Evolutionary conservation across 345 rosid species (phyloP).

Genomic region (Hibiscus syriacus): DNA sequence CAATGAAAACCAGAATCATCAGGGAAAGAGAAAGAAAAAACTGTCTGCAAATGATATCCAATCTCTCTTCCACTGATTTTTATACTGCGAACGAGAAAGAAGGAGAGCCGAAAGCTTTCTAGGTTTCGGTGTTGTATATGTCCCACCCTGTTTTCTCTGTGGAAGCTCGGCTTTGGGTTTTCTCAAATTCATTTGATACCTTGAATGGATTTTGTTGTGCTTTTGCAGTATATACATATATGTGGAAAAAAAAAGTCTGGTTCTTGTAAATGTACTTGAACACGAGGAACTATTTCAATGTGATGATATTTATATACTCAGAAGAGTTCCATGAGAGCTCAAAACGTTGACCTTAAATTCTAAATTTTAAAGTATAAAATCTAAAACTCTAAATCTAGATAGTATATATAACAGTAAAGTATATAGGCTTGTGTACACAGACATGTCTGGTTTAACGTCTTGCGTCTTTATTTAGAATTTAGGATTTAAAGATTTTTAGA

Average conservation of each 20-base stretch:
- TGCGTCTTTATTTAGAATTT: too few relatives aligned
- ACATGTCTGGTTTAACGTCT: too few relatives aligned
- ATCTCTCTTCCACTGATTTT: background rate
- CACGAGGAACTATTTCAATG: background rate
- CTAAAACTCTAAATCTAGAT: too few relatives aligned
- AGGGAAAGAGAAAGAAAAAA: background rate
- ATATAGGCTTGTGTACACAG: too few relatives aligned
- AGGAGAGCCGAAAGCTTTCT: too few relatives aligned
- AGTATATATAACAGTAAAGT: too few relatives aligned
- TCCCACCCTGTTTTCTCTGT: background rate
- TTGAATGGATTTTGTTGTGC: background rate
- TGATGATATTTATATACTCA: background rate
- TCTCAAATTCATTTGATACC: background rate
- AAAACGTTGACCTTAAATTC: background rate
- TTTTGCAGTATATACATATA: background rate
- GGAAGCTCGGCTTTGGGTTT: background rate
- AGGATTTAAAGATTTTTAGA: too few relatives aligned
- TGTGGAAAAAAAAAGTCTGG: background rate
- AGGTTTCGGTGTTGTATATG: too few relatives aligned
- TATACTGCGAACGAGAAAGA: background rate
- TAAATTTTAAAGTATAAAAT: too few relatives aligned
- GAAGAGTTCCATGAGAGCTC: background rate
- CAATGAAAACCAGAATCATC: background rate
- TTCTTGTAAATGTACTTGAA: background rate
- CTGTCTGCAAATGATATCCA: background rate